A percentile compares a stretch with the other conserved stretches of the same genome.
These are phyloP conservation scores for Claviceps cyperi DNA, from an alignment of 2,329 filamentous ascomycete species.

Conservation along the genomic window DNA sequence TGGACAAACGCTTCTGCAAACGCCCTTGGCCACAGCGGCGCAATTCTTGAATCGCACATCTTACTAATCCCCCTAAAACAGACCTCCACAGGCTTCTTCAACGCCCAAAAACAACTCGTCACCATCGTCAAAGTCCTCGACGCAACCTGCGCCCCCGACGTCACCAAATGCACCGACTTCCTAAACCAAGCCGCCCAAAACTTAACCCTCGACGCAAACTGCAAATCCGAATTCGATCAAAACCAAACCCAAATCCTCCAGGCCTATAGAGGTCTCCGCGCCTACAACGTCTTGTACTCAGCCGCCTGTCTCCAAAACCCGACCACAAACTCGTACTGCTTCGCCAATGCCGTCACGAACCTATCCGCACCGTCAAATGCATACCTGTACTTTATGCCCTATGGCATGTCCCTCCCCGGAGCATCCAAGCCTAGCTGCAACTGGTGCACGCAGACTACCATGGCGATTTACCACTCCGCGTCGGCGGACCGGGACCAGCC, in stretches of 20 bases:
- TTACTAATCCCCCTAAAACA: constrained; percentile 20
- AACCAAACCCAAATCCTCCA: constrained; percentile 58
- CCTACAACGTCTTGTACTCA: constrained; percentile 66
- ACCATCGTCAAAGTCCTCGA: constrained; percentile 67
- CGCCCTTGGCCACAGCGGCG: too few species aligned
- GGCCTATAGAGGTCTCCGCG: constrained; percentile 59
- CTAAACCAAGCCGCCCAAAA: constrained; percentile 51
- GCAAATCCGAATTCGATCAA: constrained; percentile 52
- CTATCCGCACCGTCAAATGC: constrained; percentile 51
- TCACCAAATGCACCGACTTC: constrained; percentile 47
- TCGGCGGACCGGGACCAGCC: constrained; percentile 51
- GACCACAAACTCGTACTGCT: constrained; percentile 56
- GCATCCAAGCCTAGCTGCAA: constrained; percentile 60
- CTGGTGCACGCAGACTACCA: constrained; percentile 61
- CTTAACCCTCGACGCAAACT: constrained; percentile 48
- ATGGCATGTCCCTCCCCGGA: constrained; percentile 56
- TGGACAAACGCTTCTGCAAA: too few species aligned
- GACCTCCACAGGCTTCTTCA: constrained; percentile 76
- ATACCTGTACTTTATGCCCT: constrained; percentile 74
- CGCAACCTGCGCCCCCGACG: constrained; percentile 56
- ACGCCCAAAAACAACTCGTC: constrained; percentile 55
- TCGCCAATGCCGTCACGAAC: constrained; percentile 74
- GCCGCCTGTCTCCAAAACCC: constrained; percentile 66
- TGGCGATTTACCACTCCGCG: constrained; percentile 63
- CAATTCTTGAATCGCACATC: background rate